Conservation (phyloP, 1,139 yeast species). For the Candida tetrigidarum region DNA sequence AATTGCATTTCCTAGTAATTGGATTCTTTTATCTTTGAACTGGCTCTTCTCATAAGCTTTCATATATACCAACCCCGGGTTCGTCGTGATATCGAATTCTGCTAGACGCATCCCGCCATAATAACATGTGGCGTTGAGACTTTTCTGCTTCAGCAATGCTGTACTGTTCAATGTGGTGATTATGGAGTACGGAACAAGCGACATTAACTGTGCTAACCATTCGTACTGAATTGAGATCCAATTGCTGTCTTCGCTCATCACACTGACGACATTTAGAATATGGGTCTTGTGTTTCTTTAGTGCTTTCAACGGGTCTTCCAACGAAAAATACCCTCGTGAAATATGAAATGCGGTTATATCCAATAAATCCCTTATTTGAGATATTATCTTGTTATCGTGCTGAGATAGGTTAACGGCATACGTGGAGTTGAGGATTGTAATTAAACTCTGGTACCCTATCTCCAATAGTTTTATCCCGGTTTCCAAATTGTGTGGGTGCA, state of each 20-base stretch:
- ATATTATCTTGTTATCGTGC: slow-evolving; percentile 34
- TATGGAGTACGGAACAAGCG: slow-evolving; percentile 45
- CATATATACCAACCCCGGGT: slow-evolving; percentile 34
- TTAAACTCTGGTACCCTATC: slow-evolving; percentile 36
- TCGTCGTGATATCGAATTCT: slow-evolving; percentile 29
- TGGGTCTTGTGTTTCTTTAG: slow-evolving; percentile 69
- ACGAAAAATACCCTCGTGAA: slow-evolving; percentile 62
- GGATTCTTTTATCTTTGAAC: slow-evolving; percentile 18
- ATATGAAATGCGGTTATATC: slow-evolving; percentile 69
- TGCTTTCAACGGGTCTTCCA: slow-evolving; percentile 62
- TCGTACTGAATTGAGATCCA: slow-evolving; percentile 53
- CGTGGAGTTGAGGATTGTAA: slow-evolving; percentile 26
- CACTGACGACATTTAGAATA: slow-evolving; percentile 42
- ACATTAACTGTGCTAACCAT: slow-evolving; percentile 63
- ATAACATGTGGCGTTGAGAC: slow-evolving; percentile 20
- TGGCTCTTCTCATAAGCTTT: slow-evolving; percentile 23
- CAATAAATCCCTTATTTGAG: slow-evolving; percentile 48
- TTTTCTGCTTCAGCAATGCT: slow-evolving; percentile 16
- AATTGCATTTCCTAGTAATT: slow-evolving; percentile 38
- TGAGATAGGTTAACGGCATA: slow-evolving; percentile 21
- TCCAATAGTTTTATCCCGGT: slow-evolving; percentile 34
- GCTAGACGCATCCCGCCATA: slow-evolving; percentile 41
- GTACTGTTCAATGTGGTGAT: slow-evolving; percentile 30
- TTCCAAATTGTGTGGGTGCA: slow-evolving; percentile 40
- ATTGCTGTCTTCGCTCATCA: slow-evolving; percentile 20